A percentile compares a stretch with the other conserved stretches of the same genome.
Evolutionary conservation across 140 eudicot species (phyloP).

Genomic region (Cichorium intybus): DNA sequence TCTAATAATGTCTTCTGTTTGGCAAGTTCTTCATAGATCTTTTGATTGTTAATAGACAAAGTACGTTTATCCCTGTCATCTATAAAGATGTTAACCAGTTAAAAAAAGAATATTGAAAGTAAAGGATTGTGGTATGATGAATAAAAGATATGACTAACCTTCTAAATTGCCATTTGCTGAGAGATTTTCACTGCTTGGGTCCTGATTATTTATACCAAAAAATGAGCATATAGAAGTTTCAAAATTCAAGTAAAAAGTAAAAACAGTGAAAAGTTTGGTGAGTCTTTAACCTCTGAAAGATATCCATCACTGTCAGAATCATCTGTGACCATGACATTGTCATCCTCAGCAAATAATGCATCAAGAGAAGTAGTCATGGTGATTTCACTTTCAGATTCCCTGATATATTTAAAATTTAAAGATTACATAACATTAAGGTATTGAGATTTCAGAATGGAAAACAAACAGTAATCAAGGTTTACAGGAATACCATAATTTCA

Average conservation of each 20-base stretch:
- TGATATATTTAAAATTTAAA: slow-evolving; percentile 21
- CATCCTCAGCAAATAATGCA: slow-evolving; percentile 59
- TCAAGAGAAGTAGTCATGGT: slow-evolving; percentile 53
- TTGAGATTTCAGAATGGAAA: neutral
- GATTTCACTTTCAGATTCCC: slow-evolving; percentile 47
- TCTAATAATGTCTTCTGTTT: slow-evolving; percentile 58
- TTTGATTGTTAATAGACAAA: slow-evolving; percentile 37
- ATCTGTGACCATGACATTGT: slow-evolving; percentile 40
- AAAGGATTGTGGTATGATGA: slow-evolving; percentile 10
- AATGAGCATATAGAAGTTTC: slow-evolving; percentile 1
- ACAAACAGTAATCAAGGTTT: neutral
- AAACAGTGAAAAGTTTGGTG: slow-evolving; percentile 3
- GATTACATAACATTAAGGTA: neutral
- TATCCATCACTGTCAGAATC: slow-evolving; percentile 93
- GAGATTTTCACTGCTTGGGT: slow-evolving; percentile 37
- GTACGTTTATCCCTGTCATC: slow-evolving; percentile 32
- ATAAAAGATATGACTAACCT: slow-evolving; percentile 43
- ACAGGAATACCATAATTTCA: slow-evolving; percentile 17
- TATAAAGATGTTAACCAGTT: slow-evolving; percentile 26
- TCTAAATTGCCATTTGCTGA: slow-evolving; percentile 34
- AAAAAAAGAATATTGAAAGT: neutral
- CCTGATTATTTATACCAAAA: slow-evolving; percentile 39
- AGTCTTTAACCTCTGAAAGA: slow-evolving; percentile 79
- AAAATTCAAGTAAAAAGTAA: slow-evolving; percentile 2
- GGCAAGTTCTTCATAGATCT: slow-evolving; percentile 51